Conservation (phyloP, 2,329 filamentous ascomycete species). For the Claviceps sp. region DNA sequence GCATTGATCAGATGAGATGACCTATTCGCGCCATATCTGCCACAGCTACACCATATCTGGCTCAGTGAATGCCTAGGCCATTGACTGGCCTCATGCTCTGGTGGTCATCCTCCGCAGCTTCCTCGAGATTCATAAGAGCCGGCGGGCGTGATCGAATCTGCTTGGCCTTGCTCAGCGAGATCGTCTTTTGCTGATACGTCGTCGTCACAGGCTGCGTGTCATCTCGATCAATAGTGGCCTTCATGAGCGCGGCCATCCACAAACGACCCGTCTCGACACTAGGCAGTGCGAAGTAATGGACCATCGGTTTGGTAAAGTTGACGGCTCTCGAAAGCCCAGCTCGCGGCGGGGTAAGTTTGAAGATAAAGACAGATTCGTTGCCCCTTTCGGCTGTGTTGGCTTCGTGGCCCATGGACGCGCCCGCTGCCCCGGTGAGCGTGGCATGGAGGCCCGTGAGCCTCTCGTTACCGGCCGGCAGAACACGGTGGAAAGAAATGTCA, state of each 20-base stretch:
- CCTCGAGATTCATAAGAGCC: constrained; percentile 62
- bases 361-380: constrained; percentile 77
- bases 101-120: constrained; percentile 19
- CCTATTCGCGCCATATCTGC: too few species aligned
- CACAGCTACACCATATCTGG: constrained; percentile 17
- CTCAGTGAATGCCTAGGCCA: constrained; percentile 30
- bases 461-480: constrained; percentile 89
- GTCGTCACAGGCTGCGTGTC: constrained; percentile 66
- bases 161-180: constrained; percentile 77
- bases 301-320: constrained; percentile 92
- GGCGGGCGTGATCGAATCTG: constrained; percentile 82
- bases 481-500: constrained; percentile 92
- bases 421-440: constrained; percentile 74
- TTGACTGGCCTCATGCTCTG: constrained; percentile 16
- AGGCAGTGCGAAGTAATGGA: constrained; percentile 95
- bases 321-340: constrained; percentile 79
- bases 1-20: too few species aligned
- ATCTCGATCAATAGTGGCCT: constrained; percentile 94
- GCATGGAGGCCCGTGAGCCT: constrained; percentile 82
- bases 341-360: constrained; percentile 90
- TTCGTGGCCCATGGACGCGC: constrained; percentile 31
- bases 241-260: constrained; percentile 99
- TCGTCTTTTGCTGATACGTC: constrained; percentile 94
- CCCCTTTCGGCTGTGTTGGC: constrained; percentile 27
- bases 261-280: constrained; percentile 76